These are phyloP conservation scores for Petunia axillaris DNA, from an alignment of 257 asterid species.

Conservation along the genomic window DNA sequence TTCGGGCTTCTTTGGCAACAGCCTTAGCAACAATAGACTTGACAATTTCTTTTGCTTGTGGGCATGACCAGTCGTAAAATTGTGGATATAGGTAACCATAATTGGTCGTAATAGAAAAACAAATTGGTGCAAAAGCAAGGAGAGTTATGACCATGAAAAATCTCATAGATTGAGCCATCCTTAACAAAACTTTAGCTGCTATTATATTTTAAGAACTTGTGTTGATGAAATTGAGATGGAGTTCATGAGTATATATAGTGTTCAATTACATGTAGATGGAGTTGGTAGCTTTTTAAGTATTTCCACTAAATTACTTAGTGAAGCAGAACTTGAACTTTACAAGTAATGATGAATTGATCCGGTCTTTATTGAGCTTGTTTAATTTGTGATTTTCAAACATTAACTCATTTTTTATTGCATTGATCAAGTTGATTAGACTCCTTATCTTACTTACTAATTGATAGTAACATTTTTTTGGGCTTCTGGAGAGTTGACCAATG, in stretches of 20 bases:
- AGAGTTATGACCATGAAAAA: constrained; percentile 44
- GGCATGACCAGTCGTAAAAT: constrained; percentile 80
- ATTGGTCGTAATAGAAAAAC: constrained; percentile 43
- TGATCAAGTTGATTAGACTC: neutral
- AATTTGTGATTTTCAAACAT: neutral
- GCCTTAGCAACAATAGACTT: constrained; percentile 72
- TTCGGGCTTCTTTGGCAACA: constrained; percentile 73
- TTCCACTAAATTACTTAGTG: neutral
- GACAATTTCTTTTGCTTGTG: constrained; percentile 60
- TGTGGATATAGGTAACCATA: constrained; percentile 78
- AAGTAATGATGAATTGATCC: neutral
- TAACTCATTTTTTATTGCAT: neutral
- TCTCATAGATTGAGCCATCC: constrained; percentile 46
- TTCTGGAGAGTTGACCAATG: neutral
- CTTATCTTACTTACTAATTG: neutral
- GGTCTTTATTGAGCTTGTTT: neutral
- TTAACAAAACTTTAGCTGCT: neutral
- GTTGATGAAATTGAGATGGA: constrained; percentile 36
- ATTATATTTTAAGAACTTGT: constrained; percentile 22
- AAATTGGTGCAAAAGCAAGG: constrained; percentile 55
- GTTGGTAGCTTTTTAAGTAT: constrained; percentile 48
- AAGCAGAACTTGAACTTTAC: constrained; percentile 26
- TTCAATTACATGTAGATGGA: constrained; percentile 37
- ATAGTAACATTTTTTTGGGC: neutral
- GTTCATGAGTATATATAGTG: constrained; percentile 42